Base-by-base conservation (phyloP, 2,329 filamentous ascomycete genomes). In the Conoideocrella luteorostrata region DNA sequence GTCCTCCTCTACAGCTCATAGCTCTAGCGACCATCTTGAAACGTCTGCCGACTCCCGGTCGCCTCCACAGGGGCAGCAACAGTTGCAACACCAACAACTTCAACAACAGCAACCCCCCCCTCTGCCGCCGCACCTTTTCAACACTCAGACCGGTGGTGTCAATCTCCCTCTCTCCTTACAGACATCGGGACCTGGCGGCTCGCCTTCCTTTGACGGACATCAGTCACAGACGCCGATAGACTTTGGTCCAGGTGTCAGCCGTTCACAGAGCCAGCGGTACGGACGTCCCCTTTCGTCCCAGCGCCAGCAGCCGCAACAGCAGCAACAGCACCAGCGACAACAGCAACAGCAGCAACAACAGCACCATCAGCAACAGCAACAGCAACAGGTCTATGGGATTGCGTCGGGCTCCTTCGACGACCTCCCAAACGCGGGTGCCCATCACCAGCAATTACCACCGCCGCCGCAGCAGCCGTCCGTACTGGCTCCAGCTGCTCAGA, bases 231-330 rank as follows among this genome's bases (percentile, higher is more conserved):
- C 47, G 21, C 51, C 50, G 54, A 64, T 50, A 36, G 72, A 77
- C 49, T 74, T 71, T 50, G 61, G 68, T 41, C 39, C 54, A 33
- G 54, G 53, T 24, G 44, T 74, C 26, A 68, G 67, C 44, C 71
- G 72, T 43, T 73, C 73, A 12, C 72, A 77, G 59, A 75, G 71
- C 49, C 70, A 75, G 48, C 70, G 71, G 53, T 74, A 70, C 52
- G 58, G 62, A 29, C 13, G 43, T 61, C 51, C 60, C 45, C 51
- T 59, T 34, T 10, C 33, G 24, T 26, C 26, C 53, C 48, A 51
- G 28, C 48, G 58, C 39, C 57, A 54, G 47, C 56, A 53, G 38
- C 58, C 52, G 32, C 55, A 56, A 30, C 58, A 54, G 32, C 53
- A 55, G 39, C 61, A 63, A 43, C 54, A 53, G 38, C 23, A 28